Percentiles rank a stretch among this genome's conserved stretches.
Evolutionary conservation across 768 basidiomycete genomes (phyloP).

Genomic region (Pleurotus sapidus): DNA sequence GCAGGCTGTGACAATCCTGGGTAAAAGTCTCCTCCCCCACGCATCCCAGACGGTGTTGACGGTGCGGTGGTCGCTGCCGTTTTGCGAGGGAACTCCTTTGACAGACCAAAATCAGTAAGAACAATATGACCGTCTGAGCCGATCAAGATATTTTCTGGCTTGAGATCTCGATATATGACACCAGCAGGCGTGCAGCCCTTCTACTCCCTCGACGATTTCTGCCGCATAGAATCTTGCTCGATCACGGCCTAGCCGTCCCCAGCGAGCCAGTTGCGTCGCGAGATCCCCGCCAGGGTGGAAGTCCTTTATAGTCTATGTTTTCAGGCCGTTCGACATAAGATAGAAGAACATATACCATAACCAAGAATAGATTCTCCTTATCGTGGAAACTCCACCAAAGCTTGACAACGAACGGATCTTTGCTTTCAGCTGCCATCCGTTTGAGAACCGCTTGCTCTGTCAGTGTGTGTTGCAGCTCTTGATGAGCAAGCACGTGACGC

Average conservation of each 20-base stretch:
- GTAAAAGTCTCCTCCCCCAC: constrained; percentile 47
- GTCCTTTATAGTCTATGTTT: constrained; percentile 46
- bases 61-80: constrained; percentile 44
- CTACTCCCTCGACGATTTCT: constrained; percentile 95
- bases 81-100: constrained; percentile 81
- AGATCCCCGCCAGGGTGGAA: constrained; percentile 97
- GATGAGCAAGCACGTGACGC: constrained; percentile 93
- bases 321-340: constrained; percentile 13
- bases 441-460: constrained; percentile 96
- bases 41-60: constrained; percentile 51
- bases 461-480: constrained; percentile 93
- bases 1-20: constrained; percentile 42
- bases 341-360: constrained; percentile 63
- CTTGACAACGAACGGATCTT: constrained; percentile 93
- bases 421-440: constrained; percentile 84
- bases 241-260: constrained; percentile 91
- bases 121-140: constrained; percentile 94
- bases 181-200: constrained; percentile 91
- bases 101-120: constrained; percentile 94
- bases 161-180: constrained; percentile 96
- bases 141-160: constrained; percentile 96
- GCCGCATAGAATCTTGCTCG: constrained; percentile 96
- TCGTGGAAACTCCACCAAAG: constrained; percentile 99
- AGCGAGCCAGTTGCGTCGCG: constrained; percentile 94
- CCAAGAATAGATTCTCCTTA: constrained; percentile 93